Evolutionary conservation across 2,329 filamentous ascomycete species (phyloP).

Genomic region (Colletotrichum trifolii): DNA sequence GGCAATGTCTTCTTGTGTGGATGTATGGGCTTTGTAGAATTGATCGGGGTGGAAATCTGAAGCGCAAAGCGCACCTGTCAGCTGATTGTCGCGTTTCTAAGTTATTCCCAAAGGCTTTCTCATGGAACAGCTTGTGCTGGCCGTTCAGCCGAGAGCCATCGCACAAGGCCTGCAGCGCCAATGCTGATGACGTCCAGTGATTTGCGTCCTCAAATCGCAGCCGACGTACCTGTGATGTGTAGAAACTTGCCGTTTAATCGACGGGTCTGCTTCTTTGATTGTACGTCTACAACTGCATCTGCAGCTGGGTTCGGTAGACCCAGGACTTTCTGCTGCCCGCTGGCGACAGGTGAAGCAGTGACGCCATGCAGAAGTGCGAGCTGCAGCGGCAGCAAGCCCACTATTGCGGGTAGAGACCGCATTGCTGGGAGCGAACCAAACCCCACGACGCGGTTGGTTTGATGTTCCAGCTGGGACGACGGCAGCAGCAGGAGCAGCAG

Average conservation of each 20-base stretch:
- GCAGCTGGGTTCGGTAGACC: constrained; percentile 19
- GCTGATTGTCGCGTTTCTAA: not conserved
- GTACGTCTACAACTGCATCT: constrained; percentile 40
- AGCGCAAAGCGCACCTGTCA: constrained; percentile 1
- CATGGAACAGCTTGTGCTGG: no score
- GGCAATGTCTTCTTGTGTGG: constrained; percentile 73
- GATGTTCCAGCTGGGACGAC: constrained; percentile 17
- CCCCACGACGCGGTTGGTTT: not conserved
- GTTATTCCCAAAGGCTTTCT: no score
- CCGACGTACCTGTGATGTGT: constrained; percentile 82
- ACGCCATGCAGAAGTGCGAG: constrained; percentile 35
- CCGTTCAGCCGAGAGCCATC: no score
- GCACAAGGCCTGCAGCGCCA: not conserved
- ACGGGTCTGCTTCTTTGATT: constrained; percentile 46
- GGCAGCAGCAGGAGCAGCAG: not conserved
- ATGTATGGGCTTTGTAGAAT: constrained; percentile 84
- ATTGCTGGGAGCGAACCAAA: constrained; percentile 18
- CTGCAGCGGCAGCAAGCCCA: constrained; percentile 35
- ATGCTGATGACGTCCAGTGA: not conserved
- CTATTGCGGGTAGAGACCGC: constrained; percentile 37
- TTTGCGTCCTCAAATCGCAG: constrained; percentile 11
- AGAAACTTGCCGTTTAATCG: constrained; percentile 78
- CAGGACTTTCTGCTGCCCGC: constrained; percentile 35
- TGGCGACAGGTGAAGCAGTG: constrained; percentile 34
- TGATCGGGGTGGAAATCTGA: constrained; percentile 92